These are phyloP conservation scores for Calonectria multiphialidica DNA, from an alignment of 2,329 filamentous ascomycete genomes.

Conservation along the genomic window DNA sequence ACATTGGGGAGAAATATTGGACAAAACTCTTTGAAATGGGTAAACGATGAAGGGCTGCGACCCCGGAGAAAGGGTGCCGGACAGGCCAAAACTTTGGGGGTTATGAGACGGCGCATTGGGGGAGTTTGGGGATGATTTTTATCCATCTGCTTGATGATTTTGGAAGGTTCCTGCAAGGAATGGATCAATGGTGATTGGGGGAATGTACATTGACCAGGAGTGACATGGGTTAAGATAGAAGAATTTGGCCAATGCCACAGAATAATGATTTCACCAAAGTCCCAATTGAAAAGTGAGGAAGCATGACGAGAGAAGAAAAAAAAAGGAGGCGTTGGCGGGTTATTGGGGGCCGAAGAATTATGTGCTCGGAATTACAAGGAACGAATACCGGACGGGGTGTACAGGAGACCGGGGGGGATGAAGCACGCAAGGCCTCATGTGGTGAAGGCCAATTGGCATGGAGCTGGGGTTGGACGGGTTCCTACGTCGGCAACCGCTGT, in stretches of 20 bases:
- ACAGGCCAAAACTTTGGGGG: constrained; percentile 11
- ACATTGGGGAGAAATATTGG: constrained; percentile 11
- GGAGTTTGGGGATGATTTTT: constrained; percentile 22
- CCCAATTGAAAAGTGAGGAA: constrained; percentile 1
- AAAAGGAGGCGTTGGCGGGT: neutral
- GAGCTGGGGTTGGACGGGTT: constrained; percentile 11
- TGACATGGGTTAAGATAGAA: constrained; percentile 12
- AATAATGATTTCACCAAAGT: constrained; percentile 9
- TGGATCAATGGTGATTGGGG: neutral
- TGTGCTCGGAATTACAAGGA: constrained; percentile 9
- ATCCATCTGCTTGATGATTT: neutral
- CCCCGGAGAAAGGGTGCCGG: constrained; percentile 3
- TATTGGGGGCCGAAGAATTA: neutral
- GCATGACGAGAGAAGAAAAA: neutral
- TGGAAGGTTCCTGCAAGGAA: constrained; percentile 1
- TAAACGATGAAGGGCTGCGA: neutral
- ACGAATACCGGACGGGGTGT: neutral
- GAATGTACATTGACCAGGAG: constrained; percentile 9
- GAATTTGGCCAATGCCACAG: constrained; percentile 15
- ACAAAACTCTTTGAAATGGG: neutral
- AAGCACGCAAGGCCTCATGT: neutral
- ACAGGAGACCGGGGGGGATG: neutral
- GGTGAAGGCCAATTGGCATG: neutral
- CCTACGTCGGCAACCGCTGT: constrained; percentile 19
- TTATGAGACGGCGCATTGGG: constrained; percentile 3